These are phyloP conservation scores for Kodamaea kaohsiungensis DNA, from an alignment of 805 yeast species.

Conservation along the genomic window DNA sequence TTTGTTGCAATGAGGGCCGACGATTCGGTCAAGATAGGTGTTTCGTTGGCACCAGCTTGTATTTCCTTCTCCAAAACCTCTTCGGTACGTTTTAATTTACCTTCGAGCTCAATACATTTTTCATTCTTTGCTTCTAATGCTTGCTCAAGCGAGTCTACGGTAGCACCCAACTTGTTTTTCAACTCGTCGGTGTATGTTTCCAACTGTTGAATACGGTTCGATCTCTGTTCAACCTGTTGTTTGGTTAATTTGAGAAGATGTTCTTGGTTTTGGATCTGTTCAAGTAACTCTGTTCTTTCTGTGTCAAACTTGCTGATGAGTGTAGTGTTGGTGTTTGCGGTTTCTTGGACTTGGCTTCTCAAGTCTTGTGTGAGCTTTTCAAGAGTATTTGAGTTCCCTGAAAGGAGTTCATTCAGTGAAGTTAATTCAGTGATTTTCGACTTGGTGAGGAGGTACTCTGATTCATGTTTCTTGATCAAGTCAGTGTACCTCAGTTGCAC, in stretches of 20 bases:
- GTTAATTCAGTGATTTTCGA: conserved; percentile 31
- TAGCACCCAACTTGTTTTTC: conserved; percentile 37
- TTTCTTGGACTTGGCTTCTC: conserved; percentile 3
- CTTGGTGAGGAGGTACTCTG: conserved; percentile 31
- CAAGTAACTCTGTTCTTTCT: conserved; percentile 45
- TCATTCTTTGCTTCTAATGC: conserved; percentile 30
- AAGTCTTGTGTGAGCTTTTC: conserved; percentile 9
- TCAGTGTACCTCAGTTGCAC: conserved; percentile 40
- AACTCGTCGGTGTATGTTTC: conserved; percentile 49
- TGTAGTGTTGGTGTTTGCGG: conserved; percentile 32
- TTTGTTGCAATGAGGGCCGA: conserved; percentile 50
- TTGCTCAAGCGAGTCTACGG: conserved; percentile 26
- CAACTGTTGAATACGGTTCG: conserved; percentile 52
- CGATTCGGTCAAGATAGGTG: conserved; percentile 53
- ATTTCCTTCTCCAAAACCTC: conserved; percentile 39
- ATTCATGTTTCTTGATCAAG: conserved; percentile 38
- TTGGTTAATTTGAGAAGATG: conserved; percentile 59
- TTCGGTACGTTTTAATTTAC: conserved; percentile 40
- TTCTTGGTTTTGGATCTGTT: conserved; percentile 52
- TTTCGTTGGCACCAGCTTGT: conserved; percentile 26
- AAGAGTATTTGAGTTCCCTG: not conserved
- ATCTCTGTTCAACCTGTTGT: conserved; percentile 51
- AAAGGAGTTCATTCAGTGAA: conserved; percentile 24
- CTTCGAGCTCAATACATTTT: conserved; percentile 40
- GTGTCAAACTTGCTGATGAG: conserved; percentile 44